phyloP scores from a whole-genome alignment of 179 eudicot genomes.

The Spinacia oleracea region DNA sequence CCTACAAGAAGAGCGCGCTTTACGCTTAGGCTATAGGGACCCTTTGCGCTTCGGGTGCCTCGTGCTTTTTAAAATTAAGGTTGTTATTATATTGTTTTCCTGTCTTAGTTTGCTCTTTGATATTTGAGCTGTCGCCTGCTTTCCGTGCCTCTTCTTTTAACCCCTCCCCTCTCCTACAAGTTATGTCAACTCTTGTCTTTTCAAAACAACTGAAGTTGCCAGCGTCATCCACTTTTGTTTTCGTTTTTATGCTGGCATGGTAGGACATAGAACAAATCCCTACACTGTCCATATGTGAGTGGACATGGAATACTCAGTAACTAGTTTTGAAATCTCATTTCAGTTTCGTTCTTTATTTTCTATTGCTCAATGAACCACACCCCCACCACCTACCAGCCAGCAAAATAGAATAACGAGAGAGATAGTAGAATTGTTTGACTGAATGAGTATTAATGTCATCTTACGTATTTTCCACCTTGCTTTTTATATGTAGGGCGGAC shows the following conservation, averaged over 20 bases:
- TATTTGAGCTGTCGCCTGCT: background rate
- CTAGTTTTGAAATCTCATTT: background rate
- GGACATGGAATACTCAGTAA: too few relatives aligned
- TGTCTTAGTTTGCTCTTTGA: background rate
- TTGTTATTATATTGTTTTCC: too few relatives aligned
- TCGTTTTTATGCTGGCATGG: background rate
- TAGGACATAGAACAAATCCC: background rate
- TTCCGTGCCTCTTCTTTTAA: too few relatives aligned
- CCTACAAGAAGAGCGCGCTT: too few relatives aligned
- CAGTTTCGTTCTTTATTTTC: background rate
- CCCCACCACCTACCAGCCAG: too few relatives aligned
- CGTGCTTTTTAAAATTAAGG: too few relatives aligned
- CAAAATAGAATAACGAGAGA: background rate
- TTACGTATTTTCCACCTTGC: background rate
- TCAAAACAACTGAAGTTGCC: background rate
- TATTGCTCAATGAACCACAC: background rate
- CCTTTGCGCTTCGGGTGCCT: too few relatives aligned
- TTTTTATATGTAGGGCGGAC: constrained; percentile 46
- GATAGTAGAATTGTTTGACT: background rate
- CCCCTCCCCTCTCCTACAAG: background rate
- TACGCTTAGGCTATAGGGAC: too few relatives aligned
- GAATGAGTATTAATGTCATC: background rate
- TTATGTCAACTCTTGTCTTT: background rate
- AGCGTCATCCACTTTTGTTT: background rate
- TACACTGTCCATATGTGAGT: background rate